Evolutionary conservation across 2,329 filamentous ascomycete genomes (phyloP).

Genomic region (Colletotrichum truncatum): DNA sequence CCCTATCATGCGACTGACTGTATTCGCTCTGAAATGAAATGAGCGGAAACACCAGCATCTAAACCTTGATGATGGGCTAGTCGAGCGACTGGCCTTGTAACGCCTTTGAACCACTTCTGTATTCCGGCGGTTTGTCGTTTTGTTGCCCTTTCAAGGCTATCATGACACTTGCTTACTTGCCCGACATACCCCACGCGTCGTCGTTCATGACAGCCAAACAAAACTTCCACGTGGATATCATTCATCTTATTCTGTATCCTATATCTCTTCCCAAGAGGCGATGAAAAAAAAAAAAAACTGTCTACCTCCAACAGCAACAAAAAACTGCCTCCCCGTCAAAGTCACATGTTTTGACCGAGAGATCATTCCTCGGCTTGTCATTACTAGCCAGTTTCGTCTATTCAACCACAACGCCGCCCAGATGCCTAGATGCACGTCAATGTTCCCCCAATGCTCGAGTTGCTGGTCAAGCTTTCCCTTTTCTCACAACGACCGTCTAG

Average conservation of each 20-base stretch:
- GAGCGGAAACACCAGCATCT: no score
- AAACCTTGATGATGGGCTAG: no score
- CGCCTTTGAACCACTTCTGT: no score
- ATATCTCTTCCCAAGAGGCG: conserved; percentile 22
- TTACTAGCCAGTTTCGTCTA: conserved; percentile 28
- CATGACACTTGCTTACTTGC: no score
- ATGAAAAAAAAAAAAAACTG: no score
- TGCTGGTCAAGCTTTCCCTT: background rate
- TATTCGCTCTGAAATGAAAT: no score
- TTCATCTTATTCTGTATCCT: conserved; percentile 24
- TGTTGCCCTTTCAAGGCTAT: no score
- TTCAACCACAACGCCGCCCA: conserved; percentile 32
- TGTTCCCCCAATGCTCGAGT: conserved; percentile 23
- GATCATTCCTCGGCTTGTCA: conserved; percentile 26
- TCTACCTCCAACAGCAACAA: background rate
- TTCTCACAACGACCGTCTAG: conserved; percentile 51
- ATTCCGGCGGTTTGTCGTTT: no score
- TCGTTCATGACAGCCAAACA: no score
- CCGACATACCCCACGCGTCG: no score
- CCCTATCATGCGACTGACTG: no score
- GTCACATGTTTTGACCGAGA: conserved; percentile 20
- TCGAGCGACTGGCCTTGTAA: no score
- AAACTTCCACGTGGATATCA: conserved; percentile 24
- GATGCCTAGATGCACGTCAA: conserved; percentile 28
- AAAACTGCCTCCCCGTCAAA: conserved; percentile 4